phyloP scores from a whole-genome alignment of 257 asterid species.

The Lycium ferocissimum region DNA sequence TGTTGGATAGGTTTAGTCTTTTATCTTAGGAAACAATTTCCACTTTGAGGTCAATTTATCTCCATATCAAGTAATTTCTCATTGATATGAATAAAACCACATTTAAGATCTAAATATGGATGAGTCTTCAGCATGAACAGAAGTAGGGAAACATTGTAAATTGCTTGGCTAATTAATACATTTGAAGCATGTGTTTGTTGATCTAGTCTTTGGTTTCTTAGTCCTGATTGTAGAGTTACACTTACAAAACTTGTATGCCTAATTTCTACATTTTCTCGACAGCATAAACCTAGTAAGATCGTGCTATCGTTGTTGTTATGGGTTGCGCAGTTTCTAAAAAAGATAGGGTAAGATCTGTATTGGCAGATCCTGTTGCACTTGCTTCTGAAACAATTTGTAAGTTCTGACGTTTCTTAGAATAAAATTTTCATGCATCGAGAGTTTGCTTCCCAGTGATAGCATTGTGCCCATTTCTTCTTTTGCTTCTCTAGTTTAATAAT shows the following conservation, averaged over 20 bases:
- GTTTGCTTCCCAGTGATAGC: background rate
- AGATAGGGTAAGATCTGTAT: background rate
- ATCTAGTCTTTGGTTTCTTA: too few species aligned
- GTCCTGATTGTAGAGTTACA: background rate
- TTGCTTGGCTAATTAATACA: too few species aligned
- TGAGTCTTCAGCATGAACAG: background rate
- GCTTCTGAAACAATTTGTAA: slow-evolving; percentile 44
- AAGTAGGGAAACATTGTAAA: too few species aligned
- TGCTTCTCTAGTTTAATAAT: background rate
- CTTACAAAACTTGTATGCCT: background rate
- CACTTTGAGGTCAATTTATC: background rate
- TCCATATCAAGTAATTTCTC: background rate
- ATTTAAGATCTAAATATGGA: background rate
- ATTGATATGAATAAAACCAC: background rate
- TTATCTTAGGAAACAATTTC: background rate
- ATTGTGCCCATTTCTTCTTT: background rate
- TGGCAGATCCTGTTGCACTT: slow-evolving; percentile 30
- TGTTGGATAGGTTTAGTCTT: background rate
- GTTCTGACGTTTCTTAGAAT: background rate
- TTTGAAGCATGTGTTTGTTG: background rate
- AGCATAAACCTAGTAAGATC: background rate
- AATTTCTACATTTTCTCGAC: background rate
- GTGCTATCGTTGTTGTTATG: slow-evolving; percentile 5
- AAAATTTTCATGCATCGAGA: background rate
- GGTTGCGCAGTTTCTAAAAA: slow-evolving; percentile 34